Evolutionary conservation across 495 filamentous ascomycete genomes (phyloP), one percentile per base, ranked within the genome.

Genomic region (Lasiosphaeria miniovina): DNA sequence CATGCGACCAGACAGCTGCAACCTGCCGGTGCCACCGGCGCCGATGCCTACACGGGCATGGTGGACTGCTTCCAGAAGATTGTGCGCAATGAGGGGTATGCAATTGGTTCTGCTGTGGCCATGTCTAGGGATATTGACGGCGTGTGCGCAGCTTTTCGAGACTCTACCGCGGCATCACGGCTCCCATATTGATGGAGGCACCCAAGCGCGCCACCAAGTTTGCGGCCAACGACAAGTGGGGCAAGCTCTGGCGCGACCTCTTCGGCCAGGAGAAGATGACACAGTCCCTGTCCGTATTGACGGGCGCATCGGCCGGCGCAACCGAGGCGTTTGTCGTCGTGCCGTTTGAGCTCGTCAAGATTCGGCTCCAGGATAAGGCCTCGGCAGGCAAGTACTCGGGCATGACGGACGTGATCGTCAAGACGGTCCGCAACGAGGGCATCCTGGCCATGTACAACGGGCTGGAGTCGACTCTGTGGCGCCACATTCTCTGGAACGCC

Each of bases 151-250:
- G 91, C 35, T 85, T 88, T 74, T 93, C 90, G 56, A 85, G 93
- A 54, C 78, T 98, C 17, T 98, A 98, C 79, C 90, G 94, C 67
- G 94, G 94, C 71, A 98, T 98, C 72, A 87, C 84, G 35, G 93
- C 95, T 12, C 94, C 94, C 24, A 98, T 98, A 64, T 78, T 97
- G 62, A 98, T 98, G 94, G 94, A 98, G 77, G 94, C 94, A 15
- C 94, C 94, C 57, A 98, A 98, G 84, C 87, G 94, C 72, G 94
- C 94, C 8, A 96, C 90, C 76, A 98, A 98, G 75, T 98, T 98
- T 77, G 93, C 94, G 53, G 95, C 94, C 71, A 98, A 98, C 75
- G 95, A 98, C 72, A 88, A 91, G 73, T 98, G 94, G 94, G 94
- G 94, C 62, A 84, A 87, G 72, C 84, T 96, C 75, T 98, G 94